Evolutionary conservation across 2,329 filamentous ascomycete genomes (phyloP), one percentile per base, ranked within the genome.

Genomic region (Stagonosporopsis vannaccii): DNA sequence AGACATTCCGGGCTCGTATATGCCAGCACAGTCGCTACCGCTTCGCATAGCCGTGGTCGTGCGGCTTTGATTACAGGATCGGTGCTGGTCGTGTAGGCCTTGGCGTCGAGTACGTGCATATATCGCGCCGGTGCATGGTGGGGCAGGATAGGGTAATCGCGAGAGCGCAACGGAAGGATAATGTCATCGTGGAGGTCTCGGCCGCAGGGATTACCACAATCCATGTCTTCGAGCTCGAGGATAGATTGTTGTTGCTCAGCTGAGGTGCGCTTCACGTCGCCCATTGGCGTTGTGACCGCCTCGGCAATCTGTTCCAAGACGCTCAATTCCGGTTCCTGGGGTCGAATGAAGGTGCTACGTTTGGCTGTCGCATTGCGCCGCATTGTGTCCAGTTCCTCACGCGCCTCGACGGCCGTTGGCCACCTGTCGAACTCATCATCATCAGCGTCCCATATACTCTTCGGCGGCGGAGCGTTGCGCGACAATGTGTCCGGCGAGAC

Each of bases 31-130:
- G 62, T 67, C 2, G 62, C 60, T 1, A 65, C 56, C 22, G 54
- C 62, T 13, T 67, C 64, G 35, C 60, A 62, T 6, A 67, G 49
- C 0, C 64, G 60, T 12, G 62, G 60, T 0, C 44, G 36, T 0
- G 57, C 62, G 15, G 44, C 45, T 20, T 55, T 46, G 19, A 59
- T 22, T 6, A 65, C 36, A 6, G 23, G 19, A n/a, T 63, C 57
- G 2, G 40, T 45, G 33, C 41, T 50, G 4, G 53, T 22, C 0
- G 35, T 25, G n/a, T 63, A 62, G 9, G 40, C 37, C 8, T 57
- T 42, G 17, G 39, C 44, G 33, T 59, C 48, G 19, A 65, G 33
- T n/a, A 61, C 45, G 42, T 67, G 64, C 52, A 58, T 56, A 17
- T 56, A 30, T 2, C 56, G 45, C 12, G 53, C 22, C 8, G 52